These are phyloP conservation scores for Croton laevigatus DNA, from an alignment of 441 rosid genomes.

Conservation along the genomic window DNA sequence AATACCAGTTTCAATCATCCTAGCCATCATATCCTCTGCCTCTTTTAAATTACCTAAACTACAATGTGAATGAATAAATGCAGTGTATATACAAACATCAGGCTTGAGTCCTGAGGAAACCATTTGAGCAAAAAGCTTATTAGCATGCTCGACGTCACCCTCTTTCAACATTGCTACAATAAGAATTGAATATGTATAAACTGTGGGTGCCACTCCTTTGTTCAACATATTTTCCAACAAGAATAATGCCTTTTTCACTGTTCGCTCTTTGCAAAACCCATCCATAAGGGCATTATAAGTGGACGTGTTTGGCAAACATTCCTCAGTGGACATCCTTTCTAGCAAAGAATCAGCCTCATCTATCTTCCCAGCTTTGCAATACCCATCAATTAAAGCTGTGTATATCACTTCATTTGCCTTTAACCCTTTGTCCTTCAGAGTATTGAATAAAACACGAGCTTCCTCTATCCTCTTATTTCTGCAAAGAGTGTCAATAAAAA, in stretches of 20 bases:
- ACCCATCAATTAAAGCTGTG: constrained; percentile 80
- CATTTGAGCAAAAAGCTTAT: constrained; percentile 46
- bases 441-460: constrained; percentile 54
- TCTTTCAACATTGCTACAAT: constrained; percentile 54
- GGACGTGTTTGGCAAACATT: constrained; percentile 52
- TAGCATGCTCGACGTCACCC: constrained; percentile 58
- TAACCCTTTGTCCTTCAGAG: constrained; percentile 61
- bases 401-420: constrained; percentile 65
- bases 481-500: constrained; percentile 59
- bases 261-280: constrained; percentile 56
- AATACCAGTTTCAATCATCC: constrained; percentile 59
- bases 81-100: constrained; percentile 62
- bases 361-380: constrained; percentile 56
- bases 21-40: constrained; percentile 54
- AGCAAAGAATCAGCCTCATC: constrained; percentile 50
- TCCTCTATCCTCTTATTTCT: constrained; percentile 59
- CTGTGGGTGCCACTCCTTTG: constrained; percentile 46
- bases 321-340: constrained; percentile 49
- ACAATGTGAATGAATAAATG: constrained; percentile 63
- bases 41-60: constrained; percentile 51
- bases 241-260: constrained; percentile 40
- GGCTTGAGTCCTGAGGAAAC: constrained; percentile 50
- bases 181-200: constrained; percentile 58
- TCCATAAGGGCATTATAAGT: constrained; percentile 70
- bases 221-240: constrained; percentile 48